phyloP scores from a whole-genome alignment of 208 protist species.

The Crithidia bombi region DNA sequence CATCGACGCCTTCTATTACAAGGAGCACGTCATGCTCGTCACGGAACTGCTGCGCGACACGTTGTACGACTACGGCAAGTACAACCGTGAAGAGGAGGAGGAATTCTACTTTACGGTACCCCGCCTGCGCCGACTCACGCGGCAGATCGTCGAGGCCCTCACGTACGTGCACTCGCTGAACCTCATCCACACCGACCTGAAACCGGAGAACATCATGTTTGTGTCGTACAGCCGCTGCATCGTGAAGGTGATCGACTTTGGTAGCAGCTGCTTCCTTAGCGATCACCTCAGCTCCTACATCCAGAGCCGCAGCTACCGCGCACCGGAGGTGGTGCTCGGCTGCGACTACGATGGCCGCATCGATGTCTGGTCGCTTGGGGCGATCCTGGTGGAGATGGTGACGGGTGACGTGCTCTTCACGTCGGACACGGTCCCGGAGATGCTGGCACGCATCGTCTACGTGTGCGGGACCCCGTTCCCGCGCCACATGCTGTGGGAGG shows the following conservation, averaged over 20 bases:
- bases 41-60: conserved; percentile 96
- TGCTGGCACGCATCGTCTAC: conserved; percentile 92
- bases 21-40: conserved; percentile 97
- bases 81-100: conserved; percentile 91
- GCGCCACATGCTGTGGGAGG: conserved; percentile 86
- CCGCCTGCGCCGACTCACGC: conserved; percentile 88
- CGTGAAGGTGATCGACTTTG: conserved; percentile 97
- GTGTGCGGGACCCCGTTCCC: conserved; percentile 90
- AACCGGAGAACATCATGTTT: conserved; percentile 97
- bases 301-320: conserved; percentile 94
- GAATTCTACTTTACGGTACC: conserved; percentile 94
- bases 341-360: conserved; percentile 95
- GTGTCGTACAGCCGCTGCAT: conserved; percentile 92
- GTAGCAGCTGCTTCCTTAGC: conserved; percentile 94
- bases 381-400: conserved; percentile 94
- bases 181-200: conserved; percentile 97
- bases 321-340: conserved; percentile 93
- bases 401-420: conserved; percentile 95
- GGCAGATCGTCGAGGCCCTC: conserved; percentile 86
- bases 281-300: conserved; percentile 96
- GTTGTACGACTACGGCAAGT: conserved; percentile 97
- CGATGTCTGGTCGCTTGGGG: conserved; percentile 96
- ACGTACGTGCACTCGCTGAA: conserved; percentile 93
- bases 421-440: conserved; percentile 93
- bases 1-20: conserved; percentile 97